Conservation (phyloP, 331 rosid species). For the Arachis monticola region DNA sequence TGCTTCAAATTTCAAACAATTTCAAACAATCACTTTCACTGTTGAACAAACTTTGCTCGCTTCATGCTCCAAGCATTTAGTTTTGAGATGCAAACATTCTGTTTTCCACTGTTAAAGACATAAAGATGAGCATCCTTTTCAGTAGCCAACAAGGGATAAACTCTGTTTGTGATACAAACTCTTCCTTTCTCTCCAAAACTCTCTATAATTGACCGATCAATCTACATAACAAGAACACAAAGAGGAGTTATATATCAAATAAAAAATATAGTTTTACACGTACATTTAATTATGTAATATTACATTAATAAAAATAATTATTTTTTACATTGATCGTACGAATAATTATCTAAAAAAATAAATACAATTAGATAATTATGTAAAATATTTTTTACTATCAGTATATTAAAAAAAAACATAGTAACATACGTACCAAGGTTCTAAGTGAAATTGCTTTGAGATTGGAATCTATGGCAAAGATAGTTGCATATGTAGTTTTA, state of each 20-base stretch:
- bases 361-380: too few species aligned
- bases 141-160: slow-evolving; percentile 61
- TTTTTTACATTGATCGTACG: too few species aligned
- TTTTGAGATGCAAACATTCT: slow-evolving; percentile 46
- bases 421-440: slow-evolving; percentile 52
- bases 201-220: slow-evolving; percentile 67
- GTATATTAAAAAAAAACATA: too few species aligned
- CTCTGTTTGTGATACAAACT: slow-evolving; percentile 65
- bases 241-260: too few species aligned
- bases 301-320: too few species aligned
- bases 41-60: slow-evolving; percentile 40
- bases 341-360: too few species aligned
- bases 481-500: slow-evolving; percentile 56
- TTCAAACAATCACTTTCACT: too few species aligned
- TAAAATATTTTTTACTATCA: too few species aligned
- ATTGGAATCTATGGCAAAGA: slow-evolving; percentile 49
- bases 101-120: slow-evolving; percentile 62
- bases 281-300: too few species aligned
- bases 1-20: too few species aligned
- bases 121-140: slow-evolving; percentile 55
- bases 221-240: slow-evolving; percentile 46
- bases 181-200: slow-evolving; percentile 70
- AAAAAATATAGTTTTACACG: too few species aligned
- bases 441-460: slow-evolving; percentile 54
- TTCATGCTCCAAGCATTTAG: slow-evolving; percentile 75